phyloP scores from a whole-genome alignment of 2,329 filamentous ascomycete species.

The Talaromyces sp. region DNA sequence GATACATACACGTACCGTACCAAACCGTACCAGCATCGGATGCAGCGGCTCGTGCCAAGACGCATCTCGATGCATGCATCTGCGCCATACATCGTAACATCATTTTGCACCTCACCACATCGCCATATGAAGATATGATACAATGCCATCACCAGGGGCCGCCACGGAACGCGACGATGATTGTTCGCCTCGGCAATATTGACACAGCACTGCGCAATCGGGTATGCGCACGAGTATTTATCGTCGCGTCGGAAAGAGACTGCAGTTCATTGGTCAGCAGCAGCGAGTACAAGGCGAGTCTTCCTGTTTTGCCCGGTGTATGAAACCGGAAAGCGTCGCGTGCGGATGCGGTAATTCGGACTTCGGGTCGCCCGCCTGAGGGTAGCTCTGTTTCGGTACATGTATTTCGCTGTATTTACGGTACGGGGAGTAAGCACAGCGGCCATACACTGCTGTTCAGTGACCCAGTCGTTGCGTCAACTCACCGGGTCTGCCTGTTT shows the following conservation, averaged over 20 bases:
- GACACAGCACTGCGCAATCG: neutral
- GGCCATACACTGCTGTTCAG: too few species aligned
- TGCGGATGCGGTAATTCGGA: conserved; percentile 7
- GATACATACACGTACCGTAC: neutral
- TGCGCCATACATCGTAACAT: neutral
- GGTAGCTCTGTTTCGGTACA: neutral
- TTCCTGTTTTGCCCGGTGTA: conserved; percentile 40
- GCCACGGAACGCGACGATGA: neutral
- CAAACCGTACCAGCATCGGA: neutral
- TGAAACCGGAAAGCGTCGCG: conserved; percentile 34
- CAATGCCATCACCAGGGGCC: neutral
- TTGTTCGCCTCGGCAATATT: neutral
- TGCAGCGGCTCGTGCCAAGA: neutral
- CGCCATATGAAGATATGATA: neutral
- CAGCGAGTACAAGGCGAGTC: conserved; percentile 27
- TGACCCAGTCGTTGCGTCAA: conserved; percentile 25
- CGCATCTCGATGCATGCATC: neutral
- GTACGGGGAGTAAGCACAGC: conserved; percentile 8
- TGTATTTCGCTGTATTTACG: neutral
- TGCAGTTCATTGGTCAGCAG: conserved; percentile 24
- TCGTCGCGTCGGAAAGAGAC: neutral
- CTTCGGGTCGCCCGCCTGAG: neutral
- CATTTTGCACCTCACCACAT: neutral
- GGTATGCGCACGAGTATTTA: neutral
- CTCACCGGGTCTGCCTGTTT: conserved; percentile 29